A percentile compares a stretch with the other conserved stretches of the same genome.
Evolutionary conservation across 257 asterid species (phyloP).

Genomic region (Plantago elongata): DNA sequence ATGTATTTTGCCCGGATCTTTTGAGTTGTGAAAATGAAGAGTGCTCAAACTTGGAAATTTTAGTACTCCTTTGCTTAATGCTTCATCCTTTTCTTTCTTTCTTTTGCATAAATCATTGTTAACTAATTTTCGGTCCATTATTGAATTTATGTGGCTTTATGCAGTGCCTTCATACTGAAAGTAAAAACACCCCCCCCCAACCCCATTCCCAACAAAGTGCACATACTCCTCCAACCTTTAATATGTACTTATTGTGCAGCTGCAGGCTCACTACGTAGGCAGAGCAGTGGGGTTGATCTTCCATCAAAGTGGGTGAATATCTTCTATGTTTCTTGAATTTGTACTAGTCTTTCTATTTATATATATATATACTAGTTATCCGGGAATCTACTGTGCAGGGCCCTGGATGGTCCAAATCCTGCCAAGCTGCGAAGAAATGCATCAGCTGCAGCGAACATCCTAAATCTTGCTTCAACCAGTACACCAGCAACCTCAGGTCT

Average conservation of each 20-base stretch:
- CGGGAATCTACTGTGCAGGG: slow-evolving; percentile 43
- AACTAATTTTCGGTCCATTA: too few relatives aligned
- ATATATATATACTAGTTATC: slow-evolving; percentile 15
- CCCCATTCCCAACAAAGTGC: background rate
- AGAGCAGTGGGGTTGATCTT: slow-evolving; percentile 65
- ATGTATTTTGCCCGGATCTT: too few relatives aligned
- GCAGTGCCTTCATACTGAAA: too few relatives aligned
- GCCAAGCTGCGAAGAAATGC: slow-evolving; percentile 66
- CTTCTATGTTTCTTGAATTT: slow-evolving; percentile 4
- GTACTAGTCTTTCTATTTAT: slow-evolving; percentile 13
- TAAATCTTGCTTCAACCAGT: slow-evolving; percentile 41
- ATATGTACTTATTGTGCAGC: slow-evolving; percentile 11
- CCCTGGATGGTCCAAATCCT: slow-evolving; percentile 42
- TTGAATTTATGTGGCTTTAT: too few relatives aligned
- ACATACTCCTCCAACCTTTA: background rate
- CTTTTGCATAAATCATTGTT: too few relatives aligned
- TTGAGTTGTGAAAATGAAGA: too few relatives aligned
- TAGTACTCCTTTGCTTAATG: too few relatives aligned
- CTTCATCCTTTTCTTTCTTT: too few relatives aligned
- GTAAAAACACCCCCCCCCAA: background rate
- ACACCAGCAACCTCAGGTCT: slow-evolving; percentile 54
- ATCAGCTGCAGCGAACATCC: slow-evolving; percentile 64
- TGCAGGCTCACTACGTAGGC: slow-evolving; percentile 69
- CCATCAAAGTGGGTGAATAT: slow-evolving; percentile 40
- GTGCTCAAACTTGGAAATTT: too few relatives aligned